Percentiles rank a stretch among this genome's conserved stretches.
Conservation (phyloP, 2,329 filamentous ascomycete species). For the Chlorencoelia australis region DNA sequence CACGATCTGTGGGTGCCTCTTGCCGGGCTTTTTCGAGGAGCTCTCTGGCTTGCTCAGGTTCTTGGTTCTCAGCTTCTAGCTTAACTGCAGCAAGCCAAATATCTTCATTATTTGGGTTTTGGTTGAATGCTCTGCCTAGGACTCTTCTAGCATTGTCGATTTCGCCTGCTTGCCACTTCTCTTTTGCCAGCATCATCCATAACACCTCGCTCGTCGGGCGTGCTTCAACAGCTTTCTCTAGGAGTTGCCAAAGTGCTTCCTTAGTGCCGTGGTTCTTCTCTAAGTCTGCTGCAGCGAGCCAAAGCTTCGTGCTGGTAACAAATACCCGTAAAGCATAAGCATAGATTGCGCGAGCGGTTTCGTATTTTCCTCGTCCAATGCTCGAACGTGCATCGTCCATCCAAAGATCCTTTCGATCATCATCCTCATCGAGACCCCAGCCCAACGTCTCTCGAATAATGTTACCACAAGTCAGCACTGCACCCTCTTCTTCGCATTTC, state of each 20-base stretch:
- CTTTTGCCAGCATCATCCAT: slow-evolving; percentile 93
- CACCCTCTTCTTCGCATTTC: slow-evolving; percentile 86
- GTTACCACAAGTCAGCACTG: slow-evolving; percentile 72
- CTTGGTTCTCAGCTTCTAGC: slow-evolving; percentile 81
- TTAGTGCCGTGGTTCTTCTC: slow-evolving; percentile 82
- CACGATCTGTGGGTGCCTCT: slow-evolving; percentile 86
- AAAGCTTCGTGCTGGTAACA: slow-evolving; percentile 75
- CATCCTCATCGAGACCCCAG: slow-evolving; percentile 89
- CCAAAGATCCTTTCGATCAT: slow-evolving; percentile 93
- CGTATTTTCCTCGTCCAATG: slow-evolving; percentile 72
- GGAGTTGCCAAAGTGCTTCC: slow-evolving; percentile 70
- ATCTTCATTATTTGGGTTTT: slow-evolving; percentile 94
- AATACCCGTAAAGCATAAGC: slow-evolving; percentile 86
- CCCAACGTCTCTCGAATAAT: slow-evolving; percentile 91
- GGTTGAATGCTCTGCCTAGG: slow-evolving; percentile 80
- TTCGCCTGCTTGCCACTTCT: slow-evolving; percentile 84
- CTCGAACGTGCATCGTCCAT: slow-evolving; percentile 82
- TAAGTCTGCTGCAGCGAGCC: slow-evolving; percentile 82
- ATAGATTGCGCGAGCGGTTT: slow-evolving; percentile 88
- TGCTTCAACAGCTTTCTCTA: slow-evolving; percentile 89
- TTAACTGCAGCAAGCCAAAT: slow-evolving; percentile 97
- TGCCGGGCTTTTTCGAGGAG: slow-evolving; percentile 74
- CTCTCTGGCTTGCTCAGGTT: slow-evolving; percentile 71
- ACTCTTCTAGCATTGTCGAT: slow-evolving; percentile 80
- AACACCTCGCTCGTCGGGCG: slow-evolving; percentile 85